phyloP scores from a whole-genome alignment of 192 early-diverging fungal species.

The Dissophora ornata region DNA sequence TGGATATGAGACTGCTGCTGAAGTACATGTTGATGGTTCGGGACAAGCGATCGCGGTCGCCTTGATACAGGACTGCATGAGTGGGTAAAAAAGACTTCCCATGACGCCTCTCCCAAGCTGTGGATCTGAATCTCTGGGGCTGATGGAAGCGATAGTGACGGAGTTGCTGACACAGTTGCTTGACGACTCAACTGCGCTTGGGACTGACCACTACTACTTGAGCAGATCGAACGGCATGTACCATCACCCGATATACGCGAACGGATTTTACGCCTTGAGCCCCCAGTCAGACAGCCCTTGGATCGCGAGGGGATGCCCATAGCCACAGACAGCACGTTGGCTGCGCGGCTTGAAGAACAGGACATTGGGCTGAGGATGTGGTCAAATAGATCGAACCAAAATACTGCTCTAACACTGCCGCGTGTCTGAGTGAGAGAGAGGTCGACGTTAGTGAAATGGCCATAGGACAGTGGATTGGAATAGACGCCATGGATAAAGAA shows the following conservation, averaged over 20 bases:
- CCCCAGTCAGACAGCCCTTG: slow-evolving; percentile 15
- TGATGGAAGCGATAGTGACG: not conserved
- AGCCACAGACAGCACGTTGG: slow-evolving; percentile 47
- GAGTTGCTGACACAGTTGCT: not conserved
- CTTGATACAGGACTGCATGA: slow-evolving; percentile 15
- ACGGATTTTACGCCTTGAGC: slow-evolving; percentile 16
- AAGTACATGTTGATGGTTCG: not conserved
- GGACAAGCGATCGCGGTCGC: slow-evolving; percentile 16
- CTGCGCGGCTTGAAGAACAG: slow-evolving; percentile 47
- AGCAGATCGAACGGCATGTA: slow-evolving; percentile 2
- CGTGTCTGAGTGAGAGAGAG: not conserved
- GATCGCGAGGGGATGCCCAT: slow-evolving; percentile 49
- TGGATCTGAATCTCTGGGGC: not conserved
- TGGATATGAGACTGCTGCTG: not conserved
- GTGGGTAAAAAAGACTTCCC: slow-evolving; percentile 39
- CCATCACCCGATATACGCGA: slow-evolving; percentile 1
- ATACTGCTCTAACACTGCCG: not conserved
- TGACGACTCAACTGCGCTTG: not conserved
- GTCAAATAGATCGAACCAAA: not conserved
- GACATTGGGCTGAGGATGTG: slow-evolving; percentile 27
- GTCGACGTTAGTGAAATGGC: no score
- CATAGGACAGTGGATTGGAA: no score
- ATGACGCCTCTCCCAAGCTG: slow-evolving; percentile 18
- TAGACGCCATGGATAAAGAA: no score
- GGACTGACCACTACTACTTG: not conserved